A percentile compares a stretch with the other conserved stretches of the same genome.
Evolutionary conservation across 2,329 filamentous ascomycete species (phyloP).

Genomic region (Aspergillus fumigatus): DNA sequence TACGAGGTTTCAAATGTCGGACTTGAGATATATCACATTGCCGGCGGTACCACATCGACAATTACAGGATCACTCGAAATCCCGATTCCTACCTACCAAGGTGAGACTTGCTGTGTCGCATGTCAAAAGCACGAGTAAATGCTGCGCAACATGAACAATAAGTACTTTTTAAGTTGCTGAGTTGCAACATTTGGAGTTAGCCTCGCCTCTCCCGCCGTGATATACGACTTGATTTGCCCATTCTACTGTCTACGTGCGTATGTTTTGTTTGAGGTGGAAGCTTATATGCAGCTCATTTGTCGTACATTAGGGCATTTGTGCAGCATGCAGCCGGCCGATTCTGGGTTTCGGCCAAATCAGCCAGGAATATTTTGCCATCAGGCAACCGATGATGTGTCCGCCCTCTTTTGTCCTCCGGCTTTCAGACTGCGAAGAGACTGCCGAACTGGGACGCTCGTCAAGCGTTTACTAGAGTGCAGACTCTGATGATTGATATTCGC

Average conservation of each 20-base stretch:
- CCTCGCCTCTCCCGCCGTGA: neutral
- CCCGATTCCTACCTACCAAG: neutral
- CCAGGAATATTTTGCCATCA: neutral
- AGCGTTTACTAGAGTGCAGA: neutral
- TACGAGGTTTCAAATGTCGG: neutral
- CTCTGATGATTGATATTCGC: neutral
- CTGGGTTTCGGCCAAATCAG: neutral
- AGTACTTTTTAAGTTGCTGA: neutral
- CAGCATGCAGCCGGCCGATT: constrained; percentile 2
- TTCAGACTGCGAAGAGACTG: neutral
- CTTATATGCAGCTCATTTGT: neutral
- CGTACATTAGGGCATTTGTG: constrained; percentile 3
- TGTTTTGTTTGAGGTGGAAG: constrained; percentile 2
- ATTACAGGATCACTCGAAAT: neutral
- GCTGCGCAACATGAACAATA: neutral
- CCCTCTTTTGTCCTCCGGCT: neutral
- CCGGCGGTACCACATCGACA: neutral
- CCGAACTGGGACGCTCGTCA: neutral
- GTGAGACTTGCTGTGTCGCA: neutral
- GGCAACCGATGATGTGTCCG: neutral
- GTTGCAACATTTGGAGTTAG: neutral
- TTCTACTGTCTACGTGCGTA: neutral
- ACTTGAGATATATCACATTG: neutral
- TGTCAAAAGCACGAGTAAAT: neutral
- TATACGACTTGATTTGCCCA: neutral